These are phyloP conservation scores for Oemleria cerasiformis DNA, from an alignment of 306 rosid species.

Conservation along the genomic window DNA sequence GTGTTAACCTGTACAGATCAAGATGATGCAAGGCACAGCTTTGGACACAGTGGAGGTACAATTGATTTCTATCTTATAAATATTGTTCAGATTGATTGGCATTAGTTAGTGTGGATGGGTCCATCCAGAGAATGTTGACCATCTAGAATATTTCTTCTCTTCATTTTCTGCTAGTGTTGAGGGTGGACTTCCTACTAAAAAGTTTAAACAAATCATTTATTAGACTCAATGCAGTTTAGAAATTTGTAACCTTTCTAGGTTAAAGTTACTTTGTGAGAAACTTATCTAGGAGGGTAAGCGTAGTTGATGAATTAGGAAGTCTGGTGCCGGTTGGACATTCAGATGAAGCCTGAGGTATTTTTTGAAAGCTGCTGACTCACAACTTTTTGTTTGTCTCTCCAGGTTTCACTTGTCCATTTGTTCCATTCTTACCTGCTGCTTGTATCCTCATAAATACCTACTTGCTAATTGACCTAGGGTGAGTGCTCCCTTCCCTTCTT, in stretches of 20 bases:
- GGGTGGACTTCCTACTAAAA: not conserved
- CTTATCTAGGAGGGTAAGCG: not conserved
- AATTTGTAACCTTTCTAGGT: not conserved
- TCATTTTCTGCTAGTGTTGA: not conserved
- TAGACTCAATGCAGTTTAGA: not conserved
- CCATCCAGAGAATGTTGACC: not conserved
- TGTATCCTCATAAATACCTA: slow-evolving; percentile 69
- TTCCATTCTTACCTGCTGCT: slow-evolving; percentile 67
- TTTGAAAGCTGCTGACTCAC: slow-evolving; percentile 4
- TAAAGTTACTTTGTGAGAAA: not conserved
- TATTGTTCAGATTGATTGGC: slow-evolving; percentile 3
- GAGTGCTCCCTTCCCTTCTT: slow-evolving; percentile 15
- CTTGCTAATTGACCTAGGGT: slow-evolving; percentile 67
- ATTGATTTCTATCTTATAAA: slow-evolving; percentile 2
- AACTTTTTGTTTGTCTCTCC: slow-evolving; percentile 9
- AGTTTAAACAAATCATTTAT: not conserved
- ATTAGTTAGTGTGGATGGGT: not conserved
- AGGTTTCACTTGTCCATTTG: slow-evolving; percentile 72
- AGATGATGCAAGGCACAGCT: slow-evolving; percentile 61
- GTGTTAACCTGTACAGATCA: slow-evolving; percentile 50
- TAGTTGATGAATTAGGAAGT: not conserved
- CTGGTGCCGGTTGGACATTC: not conserved
- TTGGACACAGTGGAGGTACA: slow-evolving; percentile 71
- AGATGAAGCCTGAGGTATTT: slow-evolving; percentile 12
- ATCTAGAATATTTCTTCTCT: not conserved